phyloP scores from a whole-genome alignment of 2,329 filamentous ascomycete genomes.

The Trichoderma sp. region DNA sequence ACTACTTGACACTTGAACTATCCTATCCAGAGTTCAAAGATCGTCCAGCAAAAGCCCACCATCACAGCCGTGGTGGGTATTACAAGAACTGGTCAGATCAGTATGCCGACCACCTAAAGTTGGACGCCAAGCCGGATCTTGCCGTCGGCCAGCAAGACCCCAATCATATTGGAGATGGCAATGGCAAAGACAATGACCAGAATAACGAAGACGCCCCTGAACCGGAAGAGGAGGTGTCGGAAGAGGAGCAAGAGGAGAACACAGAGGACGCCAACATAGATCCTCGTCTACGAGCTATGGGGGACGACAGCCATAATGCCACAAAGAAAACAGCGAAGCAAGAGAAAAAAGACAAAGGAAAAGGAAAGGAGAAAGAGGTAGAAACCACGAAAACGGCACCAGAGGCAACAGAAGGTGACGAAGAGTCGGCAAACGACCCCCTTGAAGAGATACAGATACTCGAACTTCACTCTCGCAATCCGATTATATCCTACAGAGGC shows the following conservation, averaged over 20 bases:
- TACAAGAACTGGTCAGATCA: constrained; percentile 45
- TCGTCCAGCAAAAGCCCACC: constrained; percentile 41
- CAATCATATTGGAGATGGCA: constrained; percentile 21
- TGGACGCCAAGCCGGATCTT: constrained; percentile 5
- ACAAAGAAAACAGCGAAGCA: neutral
- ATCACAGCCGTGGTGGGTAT: constrained; percentile 49
- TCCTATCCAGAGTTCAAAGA: constrained; percentile 60
- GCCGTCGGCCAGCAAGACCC: constrained; percentile 5
- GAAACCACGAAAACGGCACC: constrained; percentile 9
- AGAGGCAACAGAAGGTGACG: constrained; percentile 16
- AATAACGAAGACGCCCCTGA: constrained; percentile 25
- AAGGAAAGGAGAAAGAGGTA: constrained; percentile 22
- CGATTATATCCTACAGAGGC: constrained; percentile 77
- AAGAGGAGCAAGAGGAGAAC: neutral
- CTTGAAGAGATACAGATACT: constrained; percentile 69
- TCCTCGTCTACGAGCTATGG: constrained; percentile 34
- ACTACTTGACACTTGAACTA: constrained; percentile 64
- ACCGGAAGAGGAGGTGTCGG: neutral
- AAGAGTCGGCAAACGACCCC: constrained; percentile 22
- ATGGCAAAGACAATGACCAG: constrained; percentile 6
- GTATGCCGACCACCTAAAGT: constrained; percentile 27
- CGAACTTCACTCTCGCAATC: constrained; percentile 75
- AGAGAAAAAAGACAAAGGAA: constrained; percentile 6
- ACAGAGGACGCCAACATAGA: constrained; percentile 38
- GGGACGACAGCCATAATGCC: neutral